Base-by-base conservation (phyloP, 805 yeast genomes). In the Blastobotrys peoriensis region DNA sequence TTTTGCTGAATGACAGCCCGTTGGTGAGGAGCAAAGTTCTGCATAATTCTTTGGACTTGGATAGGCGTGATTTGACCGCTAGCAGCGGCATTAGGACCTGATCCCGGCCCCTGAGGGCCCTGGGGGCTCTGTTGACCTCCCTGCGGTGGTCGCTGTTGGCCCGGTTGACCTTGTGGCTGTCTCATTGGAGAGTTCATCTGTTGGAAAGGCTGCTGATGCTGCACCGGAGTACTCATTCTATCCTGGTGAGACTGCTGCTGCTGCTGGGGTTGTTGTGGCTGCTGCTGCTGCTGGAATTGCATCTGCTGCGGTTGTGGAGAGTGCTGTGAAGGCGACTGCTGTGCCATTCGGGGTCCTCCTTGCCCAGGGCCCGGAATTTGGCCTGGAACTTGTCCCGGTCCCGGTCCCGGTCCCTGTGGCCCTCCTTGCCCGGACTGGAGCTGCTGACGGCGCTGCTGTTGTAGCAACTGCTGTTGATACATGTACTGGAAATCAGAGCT, bases 121-220 rank as follows among this genome's bases (percentile, higher is more conserved):
- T 46, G 62, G n/a, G 47, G 59, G 28, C 47, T 18, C 41, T 33
- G 45, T 28, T 47, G 44, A 8, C 43, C 53, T 10, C 53, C 57
- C 43, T 46, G 57, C 46, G 64, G 69, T 25, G 60, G 66, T 45
- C 62, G 65, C 33, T 54, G 56, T 23, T 57, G 52, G 25, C 54
- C 57, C 43, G 59, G 63, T 36, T 56, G 62, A n/a, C 13, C 10
- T 13, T 8, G 8, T 8, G 30, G 30, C 48, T 36, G 38, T 56
- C 60, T 23, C 9, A 54, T 28, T 43, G 46, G 51, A 21, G 33
- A 51, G 16, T 45, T 51, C 5, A 44, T 36, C 16, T 48, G 51
- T 13, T 46, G 48, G 23, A 37, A 53, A 16, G 50, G 27, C 30
- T 51, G 56, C 22, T 45, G 43, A 34, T 45, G 22, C 34, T 38